phyloP scores from a whole-genome alignment of 331 rosid genomes.

The Erythrophleum ivorense region DNA sequence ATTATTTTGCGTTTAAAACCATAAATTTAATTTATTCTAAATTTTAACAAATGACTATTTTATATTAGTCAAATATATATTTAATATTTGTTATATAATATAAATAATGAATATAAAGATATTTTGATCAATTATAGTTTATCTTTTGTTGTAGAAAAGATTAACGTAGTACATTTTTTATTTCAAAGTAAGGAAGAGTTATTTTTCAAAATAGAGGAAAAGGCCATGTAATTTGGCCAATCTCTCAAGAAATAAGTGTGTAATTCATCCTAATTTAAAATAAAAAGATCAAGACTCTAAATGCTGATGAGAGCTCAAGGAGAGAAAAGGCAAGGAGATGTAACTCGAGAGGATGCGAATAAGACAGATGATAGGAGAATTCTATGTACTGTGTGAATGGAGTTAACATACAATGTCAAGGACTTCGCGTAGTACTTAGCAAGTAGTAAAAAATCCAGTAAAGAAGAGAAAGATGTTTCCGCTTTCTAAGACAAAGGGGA shows the following conservation, averaged over 20 bases:
- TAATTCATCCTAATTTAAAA: not conserved
- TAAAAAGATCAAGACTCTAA: not conserved
- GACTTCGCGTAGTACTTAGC: not conserved
- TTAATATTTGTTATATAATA: too few species aligned
- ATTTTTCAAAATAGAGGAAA: not conserved
- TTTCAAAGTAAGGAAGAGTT: not conserved
- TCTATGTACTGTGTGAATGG: not conserved
- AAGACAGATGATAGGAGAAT: not conserved
- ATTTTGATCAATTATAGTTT: not conserved
- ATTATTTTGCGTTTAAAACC: too few species aligned
- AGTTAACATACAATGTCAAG: constrained; percentile 20
- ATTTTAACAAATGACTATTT: too few species aligned
- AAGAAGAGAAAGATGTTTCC: not conserved
- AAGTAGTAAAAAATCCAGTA: not conserved
- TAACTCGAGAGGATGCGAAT: not conserved
- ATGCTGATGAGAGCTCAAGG: not conserved
- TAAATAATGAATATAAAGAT: not conserved
- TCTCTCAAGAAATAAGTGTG: not conserved
- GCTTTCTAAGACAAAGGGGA: not conserved
- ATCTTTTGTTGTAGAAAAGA: not conserved
- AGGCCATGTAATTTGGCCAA: not conserved
- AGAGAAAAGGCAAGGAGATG: not conserved
- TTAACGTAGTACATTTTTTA: not conserved
- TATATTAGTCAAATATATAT: too few species aligned
- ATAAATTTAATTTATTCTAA: too few species aligned